Conservation (phyloP, 163 green algal species). For the Picocystis sp. region DNA sequence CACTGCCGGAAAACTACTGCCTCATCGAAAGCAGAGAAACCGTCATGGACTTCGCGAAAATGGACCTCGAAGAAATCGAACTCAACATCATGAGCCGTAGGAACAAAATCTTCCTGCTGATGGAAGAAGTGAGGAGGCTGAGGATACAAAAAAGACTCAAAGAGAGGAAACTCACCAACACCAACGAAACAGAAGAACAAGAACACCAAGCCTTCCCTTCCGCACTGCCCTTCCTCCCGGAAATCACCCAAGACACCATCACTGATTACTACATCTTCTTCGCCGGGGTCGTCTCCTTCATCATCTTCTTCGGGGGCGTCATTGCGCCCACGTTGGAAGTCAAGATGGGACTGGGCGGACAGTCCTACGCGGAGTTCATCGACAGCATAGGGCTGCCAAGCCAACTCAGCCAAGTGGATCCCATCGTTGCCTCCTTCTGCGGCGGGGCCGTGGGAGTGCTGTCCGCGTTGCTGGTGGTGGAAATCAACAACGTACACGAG, state of each 20-base stretch:
- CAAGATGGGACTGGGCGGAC: conserved; percentile 72
- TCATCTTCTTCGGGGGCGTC: conserved; percentile 88
- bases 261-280: conserved; percentile 70
- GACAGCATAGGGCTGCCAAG: conserved; percentile 56
- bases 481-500: conserved; percentile 83
- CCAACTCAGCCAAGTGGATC: conserved; percentile 87
- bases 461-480: conserved; percentile 79
- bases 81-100: conserved; percentile 53
- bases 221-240: conserved; percentile 68
- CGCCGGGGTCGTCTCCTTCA: conserved; percentile 29
- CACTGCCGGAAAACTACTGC: conserved; percentile 62
- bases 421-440: conserved; percentile 95
- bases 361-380: conserved; percentile 67
- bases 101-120: conserved; percentile 88
- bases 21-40: conserved; percentile 83
- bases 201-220: conserved; percentile 44
- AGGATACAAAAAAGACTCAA: conserved; percentile 80
- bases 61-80: conserved; percentile 61
- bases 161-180: conserved; percentile 19
- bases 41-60: conserved; percentile 47
- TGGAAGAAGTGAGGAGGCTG: conserved; percentile 86
- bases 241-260: conserved; percentile 62
- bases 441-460: conserved; percentile 86
- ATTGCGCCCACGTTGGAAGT: conserved; percentile 81
- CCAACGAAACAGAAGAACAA: conserved; percentile 20